Conservation (phyloP, 2,329 filamentous ascomycete genomes). For the Metarhizium rileyi region DNA sequence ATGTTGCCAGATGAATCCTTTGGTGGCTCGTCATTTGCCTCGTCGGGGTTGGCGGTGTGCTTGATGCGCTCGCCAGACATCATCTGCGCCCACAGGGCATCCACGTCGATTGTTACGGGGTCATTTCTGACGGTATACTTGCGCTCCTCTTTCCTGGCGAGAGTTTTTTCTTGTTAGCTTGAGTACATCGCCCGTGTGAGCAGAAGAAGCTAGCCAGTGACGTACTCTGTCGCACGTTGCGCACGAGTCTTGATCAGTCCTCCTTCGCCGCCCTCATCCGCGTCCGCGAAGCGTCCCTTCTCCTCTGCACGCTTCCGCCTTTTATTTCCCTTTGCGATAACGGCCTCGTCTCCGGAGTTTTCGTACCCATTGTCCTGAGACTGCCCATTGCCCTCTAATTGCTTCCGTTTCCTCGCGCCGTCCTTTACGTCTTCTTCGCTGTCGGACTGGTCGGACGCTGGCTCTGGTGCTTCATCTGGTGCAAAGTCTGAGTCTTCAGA, state of each 20-base stretch:
- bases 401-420: slow-evolving; percentile 15
- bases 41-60: not conserved
- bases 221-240: slow-evolving; percentile 56
- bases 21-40: slow-evolving; percentile 6
- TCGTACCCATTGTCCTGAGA: slow-evolving; percentile 42
- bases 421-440: slow-evolving; percentile 31
- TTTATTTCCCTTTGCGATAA: slow-evolving; percentile 54
- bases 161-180: slow-evolving; percentile 38
- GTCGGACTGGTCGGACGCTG: slow-evolving; percentile 40
- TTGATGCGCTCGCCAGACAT: slow-evolving; percentile 27
- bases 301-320: slow-evolving; percentile 35
- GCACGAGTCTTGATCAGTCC: slow-evolving; percentile 63
- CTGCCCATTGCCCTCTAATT: slow-evolving; percentile 11
- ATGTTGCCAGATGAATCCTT: slow-evolving; percentile 16
- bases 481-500: slow-evolving; percentile 68
- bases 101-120: slow-evolving; percentile 60
- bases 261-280: slow-evolving; percentile 49
- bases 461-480: slow-evolving; percentile 42
- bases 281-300: slow-evolving; percentile 29
- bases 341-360: slow-evolving; percentile 64
- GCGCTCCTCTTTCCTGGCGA: slow-evolving; percentile 51
- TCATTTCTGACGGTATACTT: slow-evolving; percentile 41
- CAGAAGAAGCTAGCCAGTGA: slow-evolving; percentile 1
- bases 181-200: not conserved
- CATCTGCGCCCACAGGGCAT: slow-evolving; percentile 62